phyloP scores from a whole-genome alignment of 2,329 filamentous ascomycete genomes.

The Penicillium sp. region DNA sequence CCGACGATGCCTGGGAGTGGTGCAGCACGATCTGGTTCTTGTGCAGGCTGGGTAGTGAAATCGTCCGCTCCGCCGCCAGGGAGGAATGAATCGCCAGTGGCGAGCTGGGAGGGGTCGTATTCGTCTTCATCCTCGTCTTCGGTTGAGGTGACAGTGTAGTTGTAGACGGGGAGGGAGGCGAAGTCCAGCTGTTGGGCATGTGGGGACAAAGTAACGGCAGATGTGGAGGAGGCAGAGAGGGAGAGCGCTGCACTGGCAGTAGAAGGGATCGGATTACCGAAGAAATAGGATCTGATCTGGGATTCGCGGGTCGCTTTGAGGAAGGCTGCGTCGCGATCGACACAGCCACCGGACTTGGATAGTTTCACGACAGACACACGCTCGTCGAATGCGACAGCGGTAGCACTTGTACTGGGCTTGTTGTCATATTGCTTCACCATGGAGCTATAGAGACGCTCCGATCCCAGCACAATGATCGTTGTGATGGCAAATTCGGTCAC shows the following conservation, averaged over 20 bases:
- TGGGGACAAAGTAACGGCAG: conserved; percentile 73
- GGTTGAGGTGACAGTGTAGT: conserved; percentile 57
- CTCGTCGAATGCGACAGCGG: conserved; percentile 56
- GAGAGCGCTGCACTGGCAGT: conserved; percentile 29
- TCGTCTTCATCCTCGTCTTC: conserved; percentile 53
- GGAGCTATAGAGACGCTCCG: conserved; percentile 70
- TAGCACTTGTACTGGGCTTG: conserved; percentile 46
- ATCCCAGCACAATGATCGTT: conserved; percentile 77
- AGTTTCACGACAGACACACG: conserved; percentile 72
- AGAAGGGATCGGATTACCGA: conserved; percentile 61
- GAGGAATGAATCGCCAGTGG: conserved; percentile 35
- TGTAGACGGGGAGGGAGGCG: conserved; percentile 69
- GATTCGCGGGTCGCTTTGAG: conserved; percentile 71
- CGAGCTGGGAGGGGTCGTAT: conserved; percentile 37
- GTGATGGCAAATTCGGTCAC: conserved; percentile 71
- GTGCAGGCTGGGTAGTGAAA: conserved; percentile 10
- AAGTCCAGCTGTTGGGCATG: conserved; percentile 84
- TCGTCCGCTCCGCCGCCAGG: conserved; percentile 33
- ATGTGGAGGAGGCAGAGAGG: conserved; percentile 35
- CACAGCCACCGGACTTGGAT: conserved; percentile 81
- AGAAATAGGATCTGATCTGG: conserved; percentile 89
- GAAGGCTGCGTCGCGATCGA: conserved; percentile 69
- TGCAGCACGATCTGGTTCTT: conserved; percentile 17
- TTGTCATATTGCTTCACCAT: conserved; percentile 66
- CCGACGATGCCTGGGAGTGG: conserved; percentile 26